Base-by-base conservation (phyloP, 2,329 filamentous ascomycete genomes). In the Penicillium sp. region DNA sequence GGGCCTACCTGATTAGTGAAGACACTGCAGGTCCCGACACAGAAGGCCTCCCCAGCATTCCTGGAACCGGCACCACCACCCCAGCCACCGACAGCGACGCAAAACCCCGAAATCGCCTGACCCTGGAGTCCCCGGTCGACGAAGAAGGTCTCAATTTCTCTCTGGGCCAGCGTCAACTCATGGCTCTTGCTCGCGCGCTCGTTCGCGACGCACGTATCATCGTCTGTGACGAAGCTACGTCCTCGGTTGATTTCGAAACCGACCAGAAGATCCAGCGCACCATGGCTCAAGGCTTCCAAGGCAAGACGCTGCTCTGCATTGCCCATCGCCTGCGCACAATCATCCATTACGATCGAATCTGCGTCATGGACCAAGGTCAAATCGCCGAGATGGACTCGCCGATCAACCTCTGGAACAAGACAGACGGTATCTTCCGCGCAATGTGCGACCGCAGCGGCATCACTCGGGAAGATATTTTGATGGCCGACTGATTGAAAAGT, bases 81-180 rank as follows among this genome's bases (percentile, higher is more conserved):
- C 61, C 58, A 75, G 1, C 78, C 79, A 45, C 55, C 28, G 42
- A 51, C 43, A 47, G 60, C 29, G 61, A 69, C 31, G 53, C 60
- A 55, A 85, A 90, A 26, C 33, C 55, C 23, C 58, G 50, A 16
- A 62, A 56, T 16, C 47, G 50, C 1, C 53, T 63, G 1, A 62
- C 53, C 59, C 86, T 99, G 21, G 93, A 97, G 72, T 87, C 83
- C 15, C 67, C 84, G 2, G 93, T 97, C 2, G 91, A 96, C 63
- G 94, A 97, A 68, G 93, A 96, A 74, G 94, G 94, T 0, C 81
- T 96, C 56, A 97, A 97, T 74, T 96, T 96, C 78, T 95, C 90
- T 0, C 85, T 97, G 9, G 93, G 93, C 6, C 93, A 97, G 75
- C 85, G 94, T 3, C 94, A 97, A 73, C 83, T 97, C 45, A 95